phyloP scores from a whole-genome alignment of 139 green algal genomes.

The Haematococcus sp. region DNA sequence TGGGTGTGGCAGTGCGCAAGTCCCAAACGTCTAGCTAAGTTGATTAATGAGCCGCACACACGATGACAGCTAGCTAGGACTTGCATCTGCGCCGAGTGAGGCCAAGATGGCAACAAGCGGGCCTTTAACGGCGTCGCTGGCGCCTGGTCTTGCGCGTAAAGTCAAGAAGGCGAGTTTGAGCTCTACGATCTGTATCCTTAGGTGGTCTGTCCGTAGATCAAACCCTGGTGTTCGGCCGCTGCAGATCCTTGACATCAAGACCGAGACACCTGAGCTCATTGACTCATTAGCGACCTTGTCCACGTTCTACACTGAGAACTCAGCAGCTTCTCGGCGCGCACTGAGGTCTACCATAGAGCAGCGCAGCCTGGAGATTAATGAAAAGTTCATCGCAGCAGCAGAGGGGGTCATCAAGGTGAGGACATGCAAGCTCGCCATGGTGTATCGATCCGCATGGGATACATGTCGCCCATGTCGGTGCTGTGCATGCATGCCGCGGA shows the following conservation, averaged over 20 bases:
- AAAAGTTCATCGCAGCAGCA: slow-evolving; percentile 74
- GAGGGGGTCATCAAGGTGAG: slow-evolving; percentile 64
- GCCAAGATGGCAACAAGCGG: not conserved
- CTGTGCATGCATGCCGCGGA: too few species aligned
- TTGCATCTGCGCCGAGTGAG: too few species aligned
- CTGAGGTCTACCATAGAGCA: slow-evolving; percentile 73
- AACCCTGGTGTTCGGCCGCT: slow-evolving; percentile 3
- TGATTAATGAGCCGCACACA: too few species aligned
- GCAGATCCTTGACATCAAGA: slow-evolving; percentile 84
- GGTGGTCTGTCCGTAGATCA: too few species aligned
- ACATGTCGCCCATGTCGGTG: not conserved
- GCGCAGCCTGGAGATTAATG: slow-evolving; percentile 65
- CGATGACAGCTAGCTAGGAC: too few species aligned
- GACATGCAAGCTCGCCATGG: not conserved
- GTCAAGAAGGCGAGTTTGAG: slow-evolving; percentile 73
- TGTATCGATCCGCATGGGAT: not conserved
- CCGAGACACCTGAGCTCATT: slow-evolving; percentile 81
- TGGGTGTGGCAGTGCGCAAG: too few species aligned
- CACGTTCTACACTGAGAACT: slow-evolving; percentile 78
- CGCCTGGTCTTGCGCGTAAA: slow-evolving; percentile 76
- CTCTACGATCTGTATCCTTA: too few species aligned
- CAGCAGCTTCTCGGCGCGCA: slow-evolving; percentile 17
- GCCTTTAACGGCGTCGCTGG: slow-evolving; percentile 30
- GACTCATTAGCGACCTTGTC: slow-evolving; percentile 73
- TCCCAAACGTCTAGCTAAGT: too few species aligned